A percentile compares a stretch with the other conserved stretches of the same genome.
Conservation (phyloP, 2,329 filamentous ascomycete genomes). For the Cladosporium phlei region DNA sequence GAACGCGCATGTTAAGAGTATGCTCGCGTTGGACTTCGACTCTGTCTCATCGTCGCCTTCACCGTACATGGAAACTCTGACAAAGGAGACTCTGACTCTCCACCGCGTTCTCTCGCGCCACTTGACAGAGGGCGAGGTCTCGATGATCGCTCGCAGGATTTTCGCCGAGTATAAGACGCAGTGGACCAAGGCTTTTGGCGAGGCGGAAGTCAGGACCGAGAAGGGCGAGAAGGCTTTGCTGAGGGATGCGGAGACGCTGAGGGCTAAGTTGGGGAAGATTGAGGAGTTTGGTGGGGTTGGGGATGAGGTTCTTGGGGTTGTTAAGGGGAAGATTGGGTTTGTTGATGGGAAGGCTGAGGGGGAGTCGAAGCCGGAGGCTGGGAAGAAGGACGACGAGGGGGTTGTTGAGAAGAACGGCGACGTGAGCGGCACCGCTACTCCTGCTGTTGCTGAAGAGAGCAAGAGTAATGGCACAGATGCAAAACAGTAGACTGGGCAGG, state of each 20-base stretch:
- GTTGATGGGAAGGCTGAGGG: conserved; percentile 13
- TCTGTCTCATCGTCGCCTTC: conserved; percentile 45
- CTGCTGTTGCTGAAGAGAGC: too few relatives aligned
- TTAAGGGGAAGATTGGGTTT: conserved; percentile 48
- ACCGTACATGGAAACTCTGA: conserved; percentile 78
- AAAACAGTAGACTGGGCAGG: too few relatives aligned
- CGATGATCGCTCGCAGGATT: conserved; percentile 80
- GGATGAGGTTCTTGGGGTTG: conserved; percentile 24
- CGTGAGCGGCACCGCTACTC: too few relatives aligned
- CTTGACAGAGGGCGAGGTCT: conserved; percentile 69
- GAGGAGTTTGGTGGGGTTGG: conserved; percentile 74
- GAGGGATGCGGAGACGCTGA: conserved; percentile 69
- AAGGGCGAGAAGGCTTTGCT: conserved; percentile 73
- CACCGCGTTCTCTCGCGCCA: conserved; percentile 80
- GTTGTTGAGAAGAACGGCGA: neutral
- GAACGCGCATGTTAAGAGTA: conserved; percentile 65
- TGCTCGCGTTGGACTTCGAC: conserved; percentile 75
- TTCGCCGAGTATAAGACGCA: conserved; percentile 78
- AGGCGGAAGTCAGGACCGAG: conserved; percentile 60
- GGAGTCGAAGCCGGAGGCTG: conserved; percentile 6
- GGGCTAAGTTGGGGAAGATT: conserved; percentile 66
- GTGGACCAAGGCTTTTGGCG: conserved; percentile 65
- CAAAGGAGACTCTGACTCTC: conserved; percentile 78
- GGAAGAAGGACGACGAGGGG: conserved; percentile 11
- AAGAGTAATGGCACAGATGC: too few relatives aligned